Conservation (phyloP, 768 basidiomycete species). For the Hirschioporus abietinus region DNA sequence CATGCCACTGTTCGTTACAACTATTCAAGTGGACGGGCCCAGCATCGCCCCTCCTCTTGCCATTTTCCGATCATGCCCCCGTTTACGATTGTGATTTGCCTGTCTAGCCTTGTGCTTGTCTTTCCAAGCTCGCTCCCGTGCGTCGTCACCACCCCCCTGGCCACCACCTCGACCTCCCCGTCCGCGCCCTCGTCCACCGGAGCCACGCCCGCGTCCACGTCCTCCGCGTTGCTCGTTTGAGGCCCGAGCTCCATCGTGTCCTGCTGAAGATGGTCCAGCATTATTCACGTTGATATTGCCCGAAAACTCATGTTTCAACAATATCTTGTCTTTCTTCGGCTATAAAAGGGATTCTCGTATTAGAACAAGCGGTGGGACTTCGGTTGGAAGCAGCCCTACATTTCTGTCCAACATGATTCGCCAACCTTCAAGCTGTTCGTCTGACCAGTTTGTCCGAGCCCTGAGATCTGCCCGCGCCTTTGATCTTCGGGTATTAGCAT, state of each 20-base stretch:
- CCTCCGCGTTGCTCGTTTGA: constrained; percentile 22
- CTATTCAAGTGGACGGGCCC: constrained; percentile 12
- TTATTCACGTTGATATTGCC: constrained; percentile 43
- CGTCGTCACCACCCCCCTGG: constrained; percentile 31
- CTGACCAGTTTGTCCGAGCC: constrained; percentile 66
- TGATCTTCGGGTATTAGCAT: constrained; percentile 64
- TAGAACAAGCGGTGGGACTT: constrained; percentile 3
- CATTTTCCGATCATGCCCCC: constrained; percentile 91
- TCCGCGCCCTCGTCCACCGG: constrained; percentile 29
- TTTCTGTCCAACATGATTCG: constrained; percentile 83
- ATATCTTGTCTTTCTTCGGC: constrained; percentile 71
- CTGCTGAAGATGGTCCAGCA: constrained; percentile 7
- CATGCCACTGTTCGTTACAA: neutral
- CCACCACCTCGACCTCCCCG: constrained; percentile 32
- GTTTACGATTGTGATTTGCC: constrained; percentile 69
- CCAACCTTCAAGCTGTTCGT: constrained; percentile 94
- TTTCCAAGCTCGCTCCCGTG: constrained; percentile 63
- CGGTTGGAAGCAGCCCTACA: constrained; percentile 40
- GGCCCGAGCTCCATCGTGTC: neutral
- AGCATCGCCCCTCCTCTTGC: constrained; percentile 44
- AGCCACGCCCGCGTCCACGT: constrained; percentile 32
- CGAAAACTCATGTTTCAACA: constrained; percentile 71
- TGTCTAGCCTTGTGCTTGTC: constrained; percentile 72
- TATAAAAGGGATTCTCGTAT: constrained; percentile 20
- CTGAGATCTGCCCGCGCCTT: constrained; percentile 63